Percentiles rank a stretch among this genome's conserved stretches.
These are phyloP conservation scores for Ceratocystis cubensis DNA, from an alignment of 2,329 filamentous ascomycete genomes.

Conservation along the genomic window DNA sequence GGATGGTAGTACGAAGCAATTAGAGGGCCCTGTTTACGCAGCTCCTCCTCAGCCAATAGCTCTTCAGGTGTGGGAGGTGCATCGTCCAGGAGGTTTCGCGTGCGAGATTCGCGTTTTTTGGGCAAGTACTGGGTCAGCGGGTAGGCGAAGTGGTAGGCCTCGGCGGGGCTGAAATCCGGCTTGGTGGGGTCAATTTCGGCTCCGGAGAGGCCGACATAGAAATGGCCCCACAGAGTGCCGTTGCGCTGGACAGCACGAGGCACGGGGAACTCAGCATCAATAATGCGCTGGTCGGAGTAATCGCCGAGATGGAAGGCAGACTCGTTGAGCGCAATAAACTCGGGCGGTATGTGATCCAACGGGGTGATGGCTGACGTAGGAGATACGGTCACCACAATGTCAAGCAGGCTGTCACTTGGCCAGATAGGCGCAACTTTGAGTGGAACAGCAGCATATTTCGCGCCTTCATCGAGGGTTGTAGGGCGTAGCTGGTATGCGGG, in stretches of 20 bases:
- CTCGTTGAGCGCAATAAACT: constrained; percentile 66
- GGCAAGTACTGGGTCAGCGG: constrained; percentile 81
- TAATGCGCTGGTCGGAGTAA: constrained; percentile 62
- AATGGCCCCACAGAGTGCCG: constrained; percentile 87
- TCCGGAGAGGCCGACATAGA: constrained; percentile 71
- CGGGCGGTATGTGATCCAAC: constrained; percentile 50
- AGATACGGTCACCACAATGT: constrained; percentile 76
- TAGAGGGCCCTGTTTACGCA: constrained; percentile 46
- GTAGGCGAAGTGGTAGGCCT: constrained; percentile 71
- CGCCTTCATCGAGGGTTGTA: constrained; percentile 45
- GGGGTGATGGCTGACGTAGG: constrained; percentile 57
- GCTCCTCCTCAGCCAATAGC: constrained; percentile 40
- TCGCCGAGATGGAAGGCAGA: constrained; percentile 68
- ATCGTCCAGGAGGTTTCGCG: constrained; percentile 66
- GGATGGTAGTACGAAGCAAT: constrained; percentile 86
- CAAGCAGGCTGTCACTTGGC: constrained; percentile 64
- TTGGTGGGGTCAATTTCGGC: constrained; percentile 62
- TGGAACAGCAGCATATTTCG: constrained; percentile 52
- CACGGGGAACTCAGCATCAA: constrained; percentile 65
- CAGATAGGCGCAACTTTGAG: constrained; percentile 74
- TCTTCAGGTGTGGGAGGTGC: constrained; percentile 31
- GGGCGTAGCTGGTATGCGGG: constrained; percentile 55
- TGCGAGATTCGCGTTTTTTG: constrained; percentile 83
- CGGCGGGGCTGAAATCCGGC: constrained; percentile 57
- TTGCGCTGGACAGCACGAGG: constrained; percentile 77